Evolutionary conservation across 23 red algal species (phyloP), one percentile per base, ranked within the genome.

Genomic region (Agarophyton chilense): DNA sequence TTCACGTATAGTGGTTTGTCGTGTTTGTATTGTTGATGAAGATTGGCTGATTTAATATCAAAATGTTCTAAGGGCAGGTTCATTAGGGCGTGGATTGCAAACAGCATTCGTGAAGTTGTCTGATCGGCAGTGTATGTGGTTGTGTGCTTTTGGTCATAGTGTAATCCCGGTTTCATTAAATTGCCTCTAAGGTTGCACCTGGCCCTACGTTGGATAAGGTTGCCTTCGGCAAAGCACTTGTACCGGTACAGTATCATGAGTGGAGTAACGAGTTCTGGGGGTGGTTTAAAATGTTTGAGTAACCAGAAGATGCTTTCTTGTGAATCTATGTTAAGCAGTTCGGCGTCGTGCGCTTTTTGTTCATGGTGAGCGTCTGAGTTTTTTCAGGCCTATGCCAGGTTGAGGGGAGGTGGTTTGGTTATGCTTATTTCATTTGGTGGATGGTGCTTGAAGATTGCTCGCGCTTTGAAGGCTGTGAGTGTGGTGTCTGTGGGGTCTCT

Each of bases 71-170:
- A n/a, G 21, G 41, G 18, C 9, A 80, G 52, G 22, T 52, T n/a
- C 4, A 25, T 1, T 55, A 36, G 7, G 3, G 76, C 76, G 8
- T 45, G 42, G 11, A 80, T 8, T 19, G 47, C 36, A 33, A 80
- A 14, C 1, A 80, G 52, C 47, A 58, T n/a, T 17, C 76, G 21
- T 45, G 22, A 19, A 2, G 76, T 58, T 21, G 47, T 58, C 5
- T 29, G 2, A 57, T 53, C 47, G 45, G 76, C 76, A 29, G 50
- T 80, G 46, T 53, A 18, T 56, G 80, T 53, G 41, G 80, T 53
- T 5, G 80, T 68, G 41, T 84, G 54, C 19, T 10, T 67, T 19
- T 2, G 80, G 21, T 84, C 40, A 12, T 41, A 84, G 38, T 44
- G 80, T 53, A 70, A 21, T 2, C 57, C 24, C 24, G 56, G 56